Percentiles rank a stretch among this genome's conserved stretches.
Evolutionary conservation across 768 basidiomycete species (phyloP).

Genomic region (Hygrophorus pudorinus): DNA sequence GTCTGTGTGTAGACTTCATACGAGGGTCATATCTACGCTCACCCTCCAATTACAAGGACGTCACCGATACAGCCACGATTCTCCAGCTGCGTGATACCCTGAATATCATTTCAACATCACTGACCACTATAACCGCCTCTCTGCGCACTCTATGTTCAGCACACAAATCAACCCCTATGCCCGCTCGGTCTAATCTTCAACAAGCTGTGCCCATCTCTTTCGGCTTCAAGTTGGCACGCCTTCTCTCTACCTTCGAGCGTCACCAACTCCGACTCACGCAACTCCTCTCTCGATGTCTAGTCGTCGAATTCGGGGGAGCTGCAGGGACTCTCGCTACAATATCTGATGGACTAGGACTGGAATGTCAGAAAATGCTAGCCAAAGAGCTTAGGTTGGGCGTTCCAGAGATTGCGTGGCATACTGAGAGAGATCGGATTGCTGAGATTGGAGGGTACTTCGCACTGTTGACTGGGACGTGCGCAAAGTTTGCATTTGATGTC

Average conservation of each 20-base stretch:
- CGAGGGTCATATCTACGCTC: not conserved
- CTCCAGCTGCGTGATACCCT: conserved; percentile 33
- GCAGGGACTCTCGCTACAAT: conserved; percentile 37
- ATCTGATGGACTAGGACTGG: conserved; percentile 25
- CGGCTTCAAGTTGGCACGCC: conserved; percentile 36
- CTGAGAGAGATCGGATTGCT: conserved; percentile 34
- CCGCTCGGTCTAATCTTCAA: conserved; percentile 36
- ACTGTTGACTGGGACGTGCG: conserved; percentile 33
- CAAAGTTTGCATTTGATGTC: conserved; percentile 34
- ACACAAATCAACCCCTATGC: conserved; percentile 32
- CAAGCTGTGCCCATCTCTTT: conserved; percentile 38
- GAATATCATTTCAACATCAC: conserved; percentile 18
- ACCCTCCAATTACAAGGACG: conserved; percentile 26
- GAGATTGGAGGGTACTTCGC: conserved; percentile 35
- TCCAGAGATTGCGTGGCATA: conserved; percentile 29
- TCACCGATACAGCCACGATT: conserved; percentile 37
- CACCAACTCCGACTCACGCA: conserved; percentile 27
- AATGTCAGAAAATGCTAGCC: conserved; percentile 22
- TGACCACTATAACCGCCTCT: conserved; percentile 19
- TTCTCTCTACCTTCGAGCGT: conserved; percentile 32
- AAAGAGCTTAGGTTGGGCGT: conserved; percentile 17
- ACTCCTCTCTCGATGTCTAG: conserved; percentile 26
- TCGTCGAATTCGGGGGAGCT: conserved; percentile 36
- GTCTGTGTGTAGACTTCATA: conserved; percentile 13
- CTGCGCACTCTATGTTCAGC: conserved; percentile 20